Conservation (phyloP, 2,329 filamentous ascomycete genomes). For the Fusarium sp. region DNA sequence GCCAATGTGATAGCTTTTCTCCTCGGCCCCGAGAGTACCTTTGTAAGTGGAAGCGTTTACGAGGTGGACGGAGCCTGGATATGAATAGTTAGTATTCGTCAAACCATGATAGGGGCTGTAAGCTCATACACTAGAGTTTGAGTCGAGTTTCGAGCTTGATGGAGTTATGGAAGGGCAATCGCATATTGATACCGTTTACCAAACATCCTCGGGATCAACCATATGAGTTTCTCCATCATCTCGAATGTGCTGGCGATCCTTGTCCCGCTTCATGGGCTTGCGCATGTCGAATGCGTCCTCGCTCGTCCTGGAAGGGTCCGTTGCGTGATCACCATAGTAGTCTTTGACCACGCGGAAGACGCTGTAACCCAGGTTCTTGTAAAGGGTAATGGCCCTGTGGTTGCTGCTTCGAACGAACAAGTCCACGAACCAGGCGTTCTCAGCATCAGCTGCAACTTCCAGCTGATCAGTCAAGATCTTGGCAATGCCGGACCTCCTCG, state of each 20-base stretch:
- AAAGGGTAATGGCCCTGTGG: slow-evolving; percentile 86
- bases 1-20: slow-evolving; percentile 52
- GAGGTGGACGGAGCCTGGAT: slow-evolving; percentile 60
- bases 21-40: slow-evolving; percentile 51
- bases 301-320: slow-evolving; percentile 68
- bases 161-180: slow-evolving; percentile 46
- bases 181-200: slow-evolving; percentile 59
- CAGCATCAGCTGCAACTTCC: slow-evolving; percentile 83
- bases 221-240: slow-evolving; percentile 82
- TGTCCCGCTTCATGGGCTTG: slow-evolving; percentile 87
- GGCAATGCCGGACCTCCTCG: slow-evolving; percentile 87
- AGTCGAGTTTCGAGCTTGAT: slow-evolving; percentile 54
- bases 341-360: slow-evolving; percentile 89
- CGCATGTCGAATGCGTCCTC: slow-evolving; percentile 99
- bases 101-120: background rate
- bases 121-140: background rate
- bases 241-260: slow-evolving; percentile 78
- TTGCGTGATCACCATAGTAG: slow-evolving; percentile 91
- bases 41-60: slow-evolving; percentile 55
- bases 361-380: slow-evolving; percentile 90
- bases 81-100: slow-evolving; percentile 21
- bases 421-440: slow-evolving; percentile 94
- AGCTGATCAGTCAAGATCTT: slow-evolving; percentile 84
- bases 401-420: slow-evolving; percentile 93
- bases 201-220: slow-evolving; percentile 88